Base-by-base conservation (phyloP, 2,329 filamentous ascomycete species). In the Venturia effusa region DNA sequence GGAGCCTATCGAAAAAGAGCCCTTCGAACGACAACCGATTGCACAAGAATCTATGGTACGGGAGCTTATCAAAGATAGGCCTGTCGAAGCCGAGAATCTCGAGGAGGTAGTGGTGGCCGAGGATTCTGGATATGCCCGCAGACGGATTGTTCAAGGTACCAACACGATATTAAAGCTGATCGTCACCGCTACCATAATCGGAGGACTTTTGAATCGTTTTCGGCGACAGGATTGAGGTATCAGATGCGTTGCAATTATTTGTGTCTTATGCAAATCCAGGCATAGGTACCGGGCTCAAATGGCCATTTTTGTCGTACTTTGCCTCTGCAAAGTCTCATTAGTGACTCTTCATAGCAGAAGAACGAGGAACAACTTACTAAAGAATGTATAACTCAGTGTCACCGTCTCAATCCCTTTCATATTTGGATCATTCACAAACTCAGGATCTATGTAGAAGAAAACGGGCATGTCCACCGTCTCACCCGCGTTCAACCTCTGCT, bases 401-500 rank as follows among this genome's bases (percentile, higher is more conserved):
- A 99, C 92, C 1, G 92, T 96, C 78, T 97, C 91, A 67, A 99
- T 90, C 0, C 89, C 89, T 76, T 84, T 90, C 93, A 97, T 97
- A 68, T 89, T 92, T 61, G 93, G 80, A 75, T 99, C 94, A 69
- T 89, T 92, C 65, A 93, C 82, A 78, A 99, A 88, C 73, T 97
- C 94, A 0, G 94, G 94, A 72, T 99, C 94, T 68, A 99, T 89
- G 76, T 97, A 99, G 78, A 99, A 99, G 77, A 99, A 99, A 0
- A 99, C 95, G 0, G 94, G 95, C 95, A 99, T 99, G 75, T 99
- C 94, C 63, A 99, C 94, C 55, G 92, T 94, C 81, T 99, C 95
- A 55, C 93, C 92, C 6, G 92, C 92, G 73, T 94, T 93, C 68
- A 99, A 77, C 66, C 95, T 83, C 81, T 99, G 94, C 74, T 83